phyloP scores from a whole-genome alignment of 306 rosid genomes.

The Ochetophila trinervis region DNA sequence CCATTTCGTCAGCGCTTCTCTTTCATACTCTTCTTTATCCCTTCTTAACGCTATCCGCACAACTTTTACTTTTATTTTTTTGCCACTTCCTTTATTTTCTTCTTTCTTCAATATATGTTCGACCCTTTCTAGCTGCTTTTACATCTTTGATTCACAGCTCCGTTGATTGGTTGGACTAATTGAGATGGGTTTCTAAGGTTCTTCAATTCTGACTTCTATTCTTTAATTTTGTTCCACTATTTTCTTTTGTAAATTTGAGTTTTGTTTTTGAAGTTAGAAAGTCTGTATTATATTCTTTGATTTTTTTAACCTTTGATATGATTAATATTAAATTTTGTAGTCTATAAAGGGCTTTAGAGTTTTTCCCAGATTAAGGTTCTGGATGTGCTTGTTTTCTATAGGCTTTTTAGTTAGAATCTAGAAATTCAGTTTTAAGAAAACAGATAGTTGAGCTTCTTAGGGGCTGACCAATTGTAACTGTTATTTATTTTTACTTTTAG shows the following conservation, averaged over 20 bases:
- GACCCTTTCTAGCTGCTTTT: not conserved
- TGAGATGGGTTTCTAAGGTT: conserved; percentile 14
- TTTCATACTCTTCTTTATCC: not conserved
- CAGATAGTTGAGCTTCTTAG: not conserved
- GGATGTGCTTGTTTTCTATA: not conserved
- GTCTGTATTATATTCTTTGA: conserved; percentile 2
- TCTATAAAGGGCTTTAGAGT: not conserved
- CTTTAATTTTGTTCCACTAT: not conserved
- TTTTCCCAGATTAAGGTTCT: not conserved
- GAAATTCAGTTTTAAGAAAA: not conserved
- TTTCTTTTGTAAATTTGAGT: no score
- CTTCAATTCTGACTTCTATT: not conserved
- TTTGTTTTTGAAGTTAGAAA: not conserved
- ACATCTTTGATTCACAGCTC: not conserved
- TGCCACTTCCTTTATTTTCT: not conserved
- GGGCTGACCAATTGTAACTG: not conserved
- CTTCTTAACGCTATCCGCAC: not conserved
- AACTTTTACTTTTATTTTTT: not conserved
- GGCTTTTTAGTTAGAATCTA: not conserved
- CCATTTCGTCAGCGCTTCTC: not conserved
- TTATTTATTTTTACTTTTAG: not conserved
- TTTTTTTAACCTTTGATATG: not conserved
- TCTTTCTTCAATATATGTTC: not conserved
- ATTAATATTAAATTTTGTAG: not conserved
- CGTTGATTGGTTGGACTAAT: not conserved